Base-by-base conservation (phyloP, 225 moss, liverwort and hornwort species). In the Straminergon stramineum region DNA sequence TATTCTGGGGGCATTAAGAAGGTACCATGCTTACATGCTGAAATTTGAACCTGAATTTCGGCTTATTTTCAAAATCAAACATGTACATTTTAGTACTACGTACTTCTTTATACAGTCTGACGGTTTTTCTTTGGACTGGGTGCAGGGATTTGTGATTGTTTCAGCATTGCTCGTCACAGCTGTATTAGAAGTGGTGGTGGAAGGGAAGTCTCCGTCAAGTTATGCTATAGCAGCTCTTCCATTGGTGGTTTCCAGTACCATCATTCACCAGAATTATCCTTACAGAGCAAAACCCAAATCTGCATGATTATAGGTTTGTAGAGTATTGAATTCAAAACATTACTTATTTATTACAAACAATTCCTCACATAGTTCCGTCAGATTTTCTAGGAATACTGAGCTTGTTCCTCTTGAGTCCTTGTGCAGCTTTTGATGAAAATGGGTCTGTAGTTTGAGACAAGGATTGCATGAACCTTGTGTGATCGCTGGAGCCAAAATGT, bases 1-100 rank as follows among this genome's bases (percentile, higher is more conserved):
- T 97, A 96, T 89, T 94, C 99, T 56, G 99, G 99, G 68, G 97
- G 99, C 81, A 95, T 99, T n/a, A 97, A 97, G 86, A 99, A 99
- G 96, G 96, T 97, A 91, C n/a, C 45, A 9, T 88, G 51, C 70
- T 85, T 65, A 64, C 70, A 63, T 85, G 79, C 88, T 66, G 67
- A 84, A 82, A 48, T 58, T 24, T 83, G 32, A 87, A 78, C 78
- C n/a, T 69, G 70, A 35, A 43, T n/a, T 43, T 75, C 8, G 17
- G 65, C 52, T 19, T 75, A 73, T 52, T 84, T 65, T 48, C 75
- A 75, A 52, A 74, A 62, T 56, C 69, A 84, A 57, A 57, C 62
- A 62, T 89, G 53, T 55, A 32, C 37, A 80, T 5, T 20, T 73
- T 58, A 11, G 19, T 39, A 39, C 58, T 80, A 39, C 48, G n/a